These are phyloP conservation scores for Thielaviopsis punctulata DNA, from an alignment of 2,329 filamentous ascomycete species.

Conservation along the genomic window DNA sequence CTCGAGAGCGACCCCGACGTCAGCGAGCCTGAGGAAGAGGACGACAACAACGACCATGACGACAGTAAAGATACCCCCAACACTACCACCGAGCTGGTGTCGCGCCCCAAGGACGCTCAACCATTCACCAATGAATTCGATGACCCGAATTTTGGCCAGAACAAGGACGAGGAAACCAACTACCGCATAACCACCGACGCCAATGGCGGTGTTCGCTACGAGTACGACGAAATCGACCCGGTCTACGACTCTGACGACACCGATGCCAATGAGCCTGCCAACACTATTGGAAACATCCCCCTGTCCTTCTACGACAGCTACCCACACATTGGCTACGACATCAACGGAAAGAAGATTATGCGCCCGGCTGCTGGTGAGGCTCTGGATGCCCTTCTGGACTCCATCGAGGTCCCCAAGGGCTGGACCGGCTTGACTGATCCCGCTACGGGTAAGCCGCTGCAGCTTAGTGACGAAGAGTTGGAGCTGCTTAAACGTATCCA, in stretches of 20 bases:
- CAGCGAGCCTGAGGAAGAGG: constrained; percentile 18
- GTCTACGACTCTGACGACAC: constrained; percentile 93
- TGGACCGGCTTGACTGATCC: constrained; percentile 95
- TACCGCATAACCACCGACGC: constrained; percentile 56
- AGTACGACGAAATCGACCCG: constrained; percentile 86
- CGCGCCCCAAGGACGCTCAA: constrained; percentile 17
- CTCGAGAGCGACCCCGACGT: constrained; percentile 24
- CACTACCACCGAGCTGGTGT: constrained; percentile 19
- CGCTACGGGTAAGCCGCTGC: constrained; percentile 78
- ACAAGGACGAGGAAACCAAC: constrained; percentile 18
- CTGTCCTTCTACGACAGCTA: constrained; percentile 93
- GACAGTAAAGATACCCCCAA: constrained; percentile 24
- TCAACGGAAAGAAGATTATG: constrained; percentile 97
- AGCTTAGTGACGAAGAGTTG: constrained; percentile 73
- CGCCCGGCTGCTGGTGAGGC: constrained; percentile 87
- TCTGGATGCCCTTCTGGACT: constrained; percentile 81
- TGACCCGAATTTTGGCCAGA: constrained; percentile 15
- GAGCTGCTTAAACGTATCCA: constrained; percentile 79
- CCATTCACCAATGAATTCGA: constrained; percentile 18
- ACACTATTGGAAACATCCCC: constrained; percentile 92
- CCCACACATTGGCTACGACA: constrained; percentile 95
- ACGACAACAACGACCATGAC: constrained; percentile 24
- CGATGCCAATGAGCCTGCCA: constrained; percentile 59
- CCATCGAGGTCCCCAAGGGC: constrained; percentile 89
- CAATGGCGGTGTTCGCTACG: constrained; percentile 76